phyloP scores from a whole-genome alignment of 257 asterid genomes.

The Linaria vulgaris region DNA sequence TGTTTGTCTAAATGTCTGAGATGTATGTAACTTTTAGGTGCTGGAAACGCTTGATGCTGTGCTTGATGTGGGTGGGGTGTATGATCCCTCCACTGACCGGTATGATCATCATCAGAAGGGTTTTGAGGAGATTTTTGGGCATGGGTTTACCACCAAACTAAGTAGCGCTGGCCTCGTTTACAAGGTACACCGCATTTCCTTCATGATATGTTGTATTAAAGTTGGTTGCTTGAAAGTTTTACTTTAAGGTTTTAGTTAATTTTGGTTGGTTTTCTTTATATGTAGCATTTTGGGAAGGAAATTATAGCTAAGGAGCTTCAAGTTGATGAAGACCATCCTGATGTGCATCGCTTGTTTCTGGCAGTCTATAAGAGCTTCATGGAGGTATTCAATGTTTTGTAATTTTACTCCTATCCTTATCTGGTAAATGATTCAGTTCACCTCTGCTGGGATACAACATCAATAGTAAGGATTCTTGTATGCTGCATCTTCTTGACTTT shows the following conservation, averaged over 20 bases:
- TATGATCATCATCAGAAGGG: slow-evolving; percentile 94
- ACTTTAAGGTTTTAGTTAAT: not conserved
- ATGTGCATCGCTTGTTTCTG: slow-evolving; percentile 69
- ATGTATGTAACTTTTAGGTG: slow-evolving; percentile 41
- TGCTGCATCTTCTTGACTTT: slow-evolving; percentile 2
- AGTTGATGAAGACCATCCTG: slow-evolving; percentile 73
- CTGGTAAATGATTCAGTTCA: slow-evolving; percentile 1
- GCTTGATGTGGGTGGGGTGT: slow-evolving; percentile 90
- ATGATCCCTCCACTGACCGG: slow-evolving; percentile 63
- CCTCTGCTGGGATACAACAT: not conserved
- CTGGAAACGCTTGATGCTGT: slow-evolving; percentile 84
- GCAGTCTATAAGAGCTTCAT: slow-evolving; percentile 86
- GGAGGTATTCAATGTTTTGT: slow-evolving; percentile 57
- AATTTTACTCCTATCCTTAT: not conserved
- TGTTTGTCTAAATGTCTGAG: slow-evolving; percentile 59
- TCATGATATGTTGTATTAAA: not conserved
- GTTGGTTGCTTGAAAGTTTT: not conserved
- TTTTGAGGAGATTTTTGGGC: slow-evolving; percentile 78
- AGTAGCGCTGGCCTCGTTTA: slow-evolving; percentile 96
- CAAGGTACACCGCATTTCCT: slow-evolving; percentile 46
- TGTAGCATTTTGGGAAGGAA: slow-evolving; percentile 89
- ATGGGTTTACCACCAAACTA: slow-evolving; percentile 81
- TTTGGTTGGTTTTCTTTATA: slow-evolving; percentile 19
- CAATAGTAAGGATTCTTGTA: not conserved
- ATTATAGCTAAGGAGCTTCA: slow-evolving; percentile 84